Conservation (phyloP, 1,284 basidiomycete genomes). For the Ganoderma lucidum region DNA sequence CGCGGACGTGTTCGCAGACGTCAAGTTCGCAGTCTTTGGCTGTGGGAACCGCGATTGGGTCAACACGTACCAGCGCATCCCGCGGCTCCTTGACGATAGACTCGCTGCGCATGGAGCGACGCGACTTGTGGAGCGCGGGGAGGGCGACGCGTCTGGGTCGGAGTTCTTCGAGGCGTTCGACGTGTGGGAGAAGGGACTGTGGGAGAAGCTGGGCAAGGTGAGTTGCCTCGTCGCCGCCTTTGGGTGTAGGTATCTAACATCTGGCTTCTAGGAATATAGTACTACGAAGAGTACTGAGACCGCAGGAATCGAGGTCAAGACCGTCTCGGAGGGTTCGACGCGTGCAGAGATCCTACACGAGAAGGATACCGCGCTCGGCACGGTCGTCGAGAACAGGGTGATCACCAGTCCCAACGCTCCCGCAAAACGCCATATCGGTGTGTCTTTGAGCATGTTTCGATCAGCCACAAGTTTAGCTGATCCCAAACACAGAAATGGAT, state of each 20-base stretch:
- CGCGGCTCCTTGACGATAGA: slow-evolving; percentile 50
- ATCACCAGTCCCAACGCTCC: slow-evolving; percentile 49
- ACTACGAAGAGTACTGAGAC: slow-evolving; percentile 28
- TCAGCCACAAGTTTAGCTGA: too few species aligned
- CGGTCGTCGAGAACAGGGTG: slow-evolving; percentile 50
- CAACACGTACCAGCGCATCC: slow-evolving; percentile 59
- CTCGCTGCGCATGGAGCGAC: slow-evolving; percentile 49
- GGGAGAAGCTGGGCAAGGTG: slow-evolving; percentile 49
- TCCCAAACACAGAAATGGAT: slow-evolving; percentile 43
- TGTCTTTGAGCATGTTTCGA: too few species aligned
- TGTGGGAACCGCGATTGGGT: slow-evolving; percentile 64
- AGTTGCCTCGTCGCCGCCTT: background rate
- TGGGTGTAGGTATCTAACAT: too few species aligned
- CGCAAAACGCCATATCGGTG: slow-evolving; percentile 51
- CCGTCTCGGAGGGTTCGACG: slow-evolving; percentile 45
- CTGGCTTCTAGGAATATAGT: slow-evolving; percentile 39
- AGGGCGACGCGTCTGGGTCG: slow-evolving; percentile 52
- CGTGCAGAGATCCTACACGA: slow-evolving; percentile 51
- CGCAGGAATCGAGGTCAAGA: slow-evolving; percentile 41
- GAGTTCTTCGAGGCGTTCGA: slow-evolving; percentile 59
- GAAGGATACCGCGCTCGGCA: slow-evolving; percentile 49
- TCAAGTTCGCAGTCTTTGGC: slow-evolving; percentile 58
- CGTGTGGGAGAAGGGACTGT: slow-evolving; percentile 51
- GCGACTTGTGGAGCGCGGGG: slow-evolving; percentile 50
- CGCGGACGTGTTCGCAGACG: slow-evolving; percentile 41